Conservation (phyloP, 768 basidiomycete genomes). For the Heimioporus sp. region DNA sequence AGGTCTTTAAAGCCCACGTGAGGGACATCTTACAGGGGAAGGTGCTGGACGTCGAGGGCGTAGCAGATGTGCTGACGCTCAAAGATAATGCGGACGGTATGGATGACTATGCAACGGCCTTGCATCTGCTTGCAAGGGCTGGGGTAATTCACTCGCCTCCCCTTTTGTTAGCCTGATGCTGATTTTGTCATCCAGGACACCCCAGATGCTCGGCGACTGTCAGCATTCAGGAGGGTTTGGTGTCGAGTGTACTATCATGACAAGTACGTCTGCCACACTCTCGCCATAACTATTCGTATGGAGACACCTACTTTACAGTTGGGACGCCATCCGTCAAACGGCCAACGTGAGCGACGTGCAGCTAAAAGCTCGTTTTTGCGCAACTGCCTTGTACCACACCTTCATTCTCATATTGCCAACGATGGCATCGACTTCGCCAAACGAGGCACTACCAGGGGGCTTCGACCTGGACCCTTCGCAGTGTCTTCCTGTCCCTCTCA, state of each 20-base stretch:
- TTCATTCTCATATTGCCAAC: slow-evolving; percentile 47
- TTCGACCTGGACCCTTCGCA: slow-evolving; percentile 56
- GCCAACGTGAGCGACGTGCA: slow-evolving; percentile 74
- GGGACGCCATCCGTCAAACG: slow-evolving; percentile 74
- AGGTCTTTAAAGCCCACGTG: slow-evolving; percentile 72
- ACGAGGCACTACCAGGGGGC: slow-evolving; percentile 41
- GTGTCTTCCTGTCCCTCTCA: slow-evolving; percentile 56
- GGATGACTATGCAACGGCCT: slow-evolving; percentile 66
- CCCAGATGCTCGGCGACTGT: slow-evolving; percentile 65
- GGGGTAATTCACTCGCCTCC: slow-evolving; percentile 36
- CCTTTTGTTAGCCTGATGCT: background rate
- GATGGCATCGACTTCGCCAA: slow-evolving; percentile 18
- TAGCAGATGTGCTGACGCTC: slow-evolving; percentile 79
- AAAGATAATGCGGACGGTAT: slow-evolving; percentile 68
- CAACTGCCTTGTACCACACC: slow-evolving; percentile 73
- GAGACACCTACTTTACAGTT: slow-evolving; percentile 45
- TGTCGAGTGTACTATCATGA: slow-evolving; percentile 85
- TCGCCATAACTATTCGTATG: background rate
- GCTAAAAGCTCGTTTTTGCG: slow-evolving; percentile 65
- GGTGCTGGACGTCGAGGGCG: slow-evolving; percentile 72
- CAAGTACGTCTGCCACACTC: slow-evolving; percentile 55
- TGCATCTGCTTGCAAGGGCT: slow-evolving; percentile 60
- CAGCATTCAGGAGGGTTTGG: slow-evolving; percentile 80
- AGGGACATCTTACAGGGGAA: slow-evolving; percentile 71
- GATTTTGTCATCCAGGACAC: slow-evolving; percentile 45